These are phyloP conservation scores for Nicotiana otophora DNA, from an alignment of 257 asterid species.

Conservation along the genomic window DNA sequence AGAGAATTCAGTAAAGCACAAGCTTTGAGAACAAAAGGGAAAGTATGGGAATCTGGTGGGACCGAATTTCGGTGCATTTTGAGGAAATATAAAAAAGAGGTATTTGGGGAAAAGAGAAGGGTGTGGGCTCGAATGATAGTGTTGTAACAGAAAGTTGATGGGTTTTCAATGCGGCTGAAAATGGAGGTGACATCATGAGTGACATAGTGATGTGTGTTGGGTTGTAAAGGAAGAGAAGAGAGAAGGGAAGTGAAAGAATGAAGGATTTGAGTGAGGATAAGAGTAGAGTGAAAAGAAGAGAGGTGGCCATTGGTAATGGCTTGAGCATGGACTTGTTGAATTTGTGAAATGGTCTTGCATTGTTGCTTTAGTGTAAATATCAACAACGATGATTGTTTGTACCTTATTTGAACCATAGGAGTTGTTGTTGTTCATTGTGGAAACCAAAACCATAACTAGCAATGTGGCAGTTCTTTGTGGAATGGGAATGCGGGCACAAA, in stretches of 20 bases:
- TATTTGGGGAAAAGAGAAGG: conserved; percentile 39
- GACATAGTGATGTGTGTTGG: not conserved
- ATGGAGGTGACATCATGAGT: conserved; percentile 36
- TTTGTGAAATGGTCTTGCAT: conserved; percentile 46
- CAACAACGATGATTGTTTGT: conserved; percentile 34
- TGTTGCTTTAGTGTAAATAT: conserved; percentile 24
- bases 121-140: conserved; percentile 57
- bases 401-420: conserved; percentile 25
- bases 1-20: conserved; percentile 39
- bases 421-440: not conserved
- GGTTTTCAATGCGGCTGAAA: conserved; percentile 51
- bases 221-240: conserved; percentile 8
- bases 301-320: conserved; percentile 55
- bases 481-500: not conserved
- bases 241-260: conserved; percentile 39
- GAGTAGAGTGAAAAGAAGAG: conserved; percentile 33
- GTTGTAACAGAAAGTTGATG: conserved; percentile 62
- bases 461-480: no score
- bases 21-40: conserved; percentile 63
- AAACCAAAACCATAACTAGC: not conserved
- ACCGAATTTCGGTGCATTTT: conserved; percentile 51
- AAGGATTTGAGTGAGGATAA: conserved; percentile 56
- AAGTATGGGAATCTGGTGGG: conserved; percentile 59
- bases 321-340: conserved; percentile 71
- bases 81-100: conserved; percentile 33